Conservation (phyloP, 257 asterid genomes). For the Catharanthus roseus region DNA sequence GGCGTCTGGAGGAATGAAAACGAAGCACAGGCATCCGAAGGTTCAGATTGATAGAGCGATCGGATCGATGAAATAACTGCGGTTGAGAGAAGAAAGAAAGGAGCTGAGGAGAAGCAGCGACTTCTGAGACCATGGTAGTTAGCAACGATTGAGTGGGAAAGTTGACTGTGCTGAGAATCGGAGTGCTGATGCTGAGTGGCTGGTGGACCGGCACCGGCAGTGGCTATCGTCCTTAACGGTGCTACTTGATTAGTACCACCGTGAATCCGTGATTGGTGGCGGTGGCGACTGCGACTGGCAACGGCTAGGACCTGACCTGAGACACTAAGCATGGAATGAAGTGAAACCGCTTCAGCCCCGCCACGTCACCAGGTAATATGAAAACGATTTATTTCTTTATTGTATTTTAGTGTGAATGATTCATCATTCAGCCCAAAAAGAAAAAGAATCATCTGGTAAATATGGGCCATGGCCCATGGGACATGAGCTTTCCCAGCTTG, state of each 20-base stretch:
- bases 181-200: background rate
- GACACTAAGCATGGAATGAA: too few species aligned
- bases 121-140: constrained; percentile 2
- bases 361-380: too few species aligned
- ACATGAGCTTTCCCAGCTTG: too few species aligned
- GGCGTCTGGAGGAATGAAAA: constrained; percentile 17
- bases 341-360: too few species aligned
- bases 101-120: background rate
- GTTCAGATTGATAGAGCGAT: background rate
- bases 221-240: background rate
- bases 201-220: background rate
- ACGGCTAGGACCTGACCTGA: too few species aligned
- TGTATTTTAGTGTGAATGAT: too few species aligned
- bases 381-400: too few species aligned
- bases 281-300: background rate
- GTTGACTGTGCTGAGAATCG: background rate
- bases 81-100: background rate
- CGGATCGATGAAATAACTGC: background rate
- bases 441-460: too few species aligned
- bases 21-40: constrained; percentile 6
- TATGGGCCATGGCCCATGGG: too few species aligned
- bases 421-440: too few species aligned
- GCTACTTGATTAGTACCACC: background rate
- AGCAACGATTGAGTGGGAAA: background rate
- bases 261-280: background rate